These are phyloP conservation scores for Trametes sanguinea DNA, from an alignment of 768 basidiomycete genomes.

Conservation along the genomic window DNA sequence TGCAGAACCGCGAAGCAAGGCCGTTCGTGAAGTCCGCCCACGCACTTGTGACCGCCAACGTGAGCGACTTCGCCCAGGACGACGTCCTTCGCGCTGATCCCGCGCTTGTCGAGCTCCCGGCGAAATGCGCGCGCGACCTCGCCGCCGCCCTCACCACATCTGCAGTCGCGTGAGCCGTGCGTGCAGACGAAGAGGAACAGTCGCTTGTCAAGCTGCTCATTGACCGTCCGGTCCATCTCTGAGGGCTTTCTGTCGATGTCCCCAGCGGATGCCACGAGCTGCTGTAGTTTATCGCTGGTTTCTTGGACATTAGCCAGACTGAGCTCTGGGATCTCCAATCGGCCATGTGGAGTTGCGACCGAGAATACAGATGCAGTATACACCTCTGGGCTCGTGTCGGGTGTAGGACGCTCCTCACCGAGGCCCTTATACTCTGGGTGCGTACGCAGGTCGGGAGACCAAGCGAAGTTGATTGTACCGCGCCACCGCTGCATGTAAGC, in stretches of 20 bases:
- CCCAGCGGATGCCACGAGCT: conserved; percentile 30
- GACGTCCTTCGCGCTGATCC: conserved; percentile 34
- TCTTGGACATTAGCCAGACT: conserved; percentile 51
- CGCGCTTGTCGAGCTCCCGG: conserved; percentile 49
- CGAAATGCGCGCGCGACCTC: conserved; percentile 55
- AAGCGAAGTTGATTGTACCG: conserved; percentile 63
- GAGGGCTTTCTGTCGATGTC: conserved; percentile 18
- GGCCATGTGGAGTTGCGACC: conserved; percentile 36
- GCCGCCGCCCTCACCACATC: conserved; percentile 70
- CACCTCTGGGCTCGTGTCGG: conserved; percentile 24
- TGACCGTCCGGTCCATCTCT: neutral
- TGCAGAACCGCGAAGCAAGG: neutral
- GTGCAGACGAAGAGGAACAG: conserved; percentile 72
- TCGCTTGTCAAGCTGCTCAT: conserved; percentile 5
- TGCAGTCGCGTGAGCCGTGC: conserved; percentile 76
- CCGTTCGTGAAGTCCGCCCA: conserved; percentile 17
- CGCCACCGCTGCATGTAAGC: conserved; percentile 41
- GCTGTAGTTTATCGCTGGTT: conserved; percentile 38
- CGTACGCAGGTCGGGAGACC: conserved; percentile 39
- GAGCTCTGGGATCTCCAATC: conserved; percentile 51
- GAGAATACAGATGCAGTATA: conserved; percentile 58
- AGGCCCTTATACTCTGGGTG: conserved; percentile 23
- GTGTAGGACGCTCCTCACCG: conserved; percentile 16
- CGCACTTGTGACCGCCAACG: conserved; percentile 83
- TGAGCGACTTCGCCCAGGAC: conserved; percentile 69